Evolutionary conservation across 1,139 yeast species (phyloP).

Genomic region (Geotrichum candidum): DNA sequence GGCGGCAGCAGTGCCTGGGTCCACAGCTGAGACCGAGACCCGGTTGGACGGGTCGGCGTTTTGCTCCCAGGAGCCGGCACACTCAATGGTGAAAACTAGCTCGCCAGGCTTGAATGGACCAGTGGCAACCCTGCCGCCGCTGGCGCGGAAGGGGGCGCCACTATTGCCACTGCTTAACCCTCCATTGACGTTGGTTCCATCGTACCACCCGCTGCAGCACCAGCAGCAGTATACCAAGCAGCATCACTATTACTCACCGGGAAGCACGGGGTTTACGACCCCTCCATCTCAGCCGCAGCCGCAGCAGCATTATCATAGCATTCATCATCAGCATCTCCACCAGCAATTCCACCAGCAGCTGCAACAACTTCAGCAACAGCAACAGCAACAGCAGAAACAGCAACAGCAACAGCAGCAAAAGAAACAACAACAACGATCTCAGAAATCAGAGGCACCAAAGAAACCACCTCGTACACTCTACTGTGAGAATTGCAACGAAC

Average conservation of each 20-base stretch:
- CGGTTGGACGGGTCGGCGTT: too few species aligned
- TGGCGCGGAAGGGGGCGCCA: not conserved
- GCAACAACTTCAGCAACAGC: not conserved
- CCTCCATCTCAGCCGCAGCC: not conserved
- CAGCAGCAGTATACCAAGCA: not conserved
- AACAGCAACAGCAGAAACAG: not conserved
- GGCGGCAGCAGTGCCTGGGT: too few species aligned
- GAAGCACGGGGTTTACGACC: not conserved
- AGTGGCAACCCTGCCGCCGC: too few species aligned
- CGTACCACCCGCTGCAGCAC: not conserved
- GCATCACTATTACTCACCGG: not conserved
- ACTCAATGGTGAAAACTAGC: too few species aligned
- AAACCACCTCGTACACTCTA: not conserved
- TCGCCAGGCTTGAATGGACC: too few species aligned
- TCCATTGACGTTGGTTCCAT: not conserved
- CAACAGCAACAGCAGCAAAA: not conserved
- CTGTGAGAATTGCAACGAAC: constrained; percentile 4
- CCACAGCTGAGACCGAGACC: too few species aligned
- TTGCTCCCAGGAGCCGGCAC: too few species aligned
- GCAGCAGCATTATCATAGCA: not conserved
- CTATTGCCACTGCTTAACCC: not conserved
- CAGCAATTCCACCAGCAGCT: not conserved
- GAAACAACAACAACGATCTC: not conserved
- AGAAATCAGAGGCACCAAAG: not conserved
- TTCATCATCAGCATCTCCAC: not conserved